Base-by-base conservation (phyloP, 2,329 filamentous ascomycete species). In the Lachnellula cervina region DNA sequence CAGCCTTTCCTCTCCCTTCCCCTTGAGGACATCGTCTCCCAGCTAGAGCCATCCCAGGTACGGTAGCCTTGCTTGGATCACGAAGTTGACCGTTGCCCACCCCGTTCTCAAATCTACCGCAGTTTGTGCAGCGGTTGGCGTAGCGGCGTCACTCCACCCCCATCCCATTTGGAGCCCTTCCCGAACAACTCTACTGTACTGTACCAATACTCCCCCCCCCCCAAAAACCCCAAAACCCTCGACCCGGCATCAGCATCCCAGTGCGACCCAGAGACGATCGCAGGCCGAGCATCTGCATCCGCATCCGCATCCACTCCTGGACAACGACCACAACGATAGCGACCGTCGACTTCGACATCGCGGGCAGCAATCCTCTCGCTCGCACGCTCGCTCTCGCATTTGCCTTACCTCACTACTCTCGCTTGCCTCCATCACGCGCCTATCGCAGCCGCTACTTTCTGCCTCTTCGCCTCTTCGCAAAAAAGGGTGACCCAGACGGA, bases 381-480 rank as follows among this genome's bases (percentile, higher is more conserved):
- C 23, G 28, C 37, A 32, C 49, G 28, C 37, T 37, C 49, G 19
- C 47, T 14, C 43, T 43, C 35, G 25, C 34, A 8, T 43, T 49
- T 17, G 37, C 45, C 52, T 52, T 49, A 47, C 52, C 55, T 51
- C 47, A 44, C 49, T 52, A 37, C 59, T 56, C 56, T 60, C 57
- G 57, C 52, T 62, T 51, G 56, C 53, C 53, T 51, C 54, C 51
- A 56, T 61, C 59, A 59, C 61, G 61, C 61, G 61, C 61, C 57
- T 59, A 63, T 63, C 55, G 59, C 59, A 59, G 59, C 56, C 53
- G n/a, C 52, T 56, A 55, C 53, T 59, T 47, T 49, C 55, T 57
- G 44, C 51, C 23, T 19, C 55, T 47, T 57, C 49, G 44, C 51
- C 23, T 19, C 55, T 47, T 57, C 49, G 45, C 45, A 56, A 59